phyloP scores from a whole-genome alignment of 2,329 filamentous ascomycete species.

The Fusarium secorum region DNA sequence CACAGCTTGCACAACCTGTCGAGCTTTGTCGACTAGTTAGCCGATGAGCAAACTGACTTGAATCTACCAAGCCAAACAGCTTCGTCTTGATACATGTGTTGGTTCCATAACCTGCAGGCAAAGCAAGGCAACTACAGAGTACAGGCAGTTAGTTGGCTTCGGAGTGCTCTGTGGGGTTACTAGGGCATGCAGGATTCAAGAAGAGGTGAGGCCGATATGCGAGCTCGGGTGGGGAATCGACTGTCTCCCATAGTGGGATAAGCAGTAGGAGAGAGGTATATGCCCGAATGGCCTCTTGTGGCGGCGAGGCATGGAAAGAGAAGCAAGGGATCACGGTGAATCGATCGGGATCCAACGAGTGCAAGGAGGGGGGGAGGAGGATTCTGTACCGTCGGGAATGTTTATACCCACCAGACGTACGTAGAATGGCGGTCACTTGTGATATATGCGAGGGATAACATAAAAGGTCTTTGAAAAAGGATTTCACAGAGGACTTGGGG shows the following conservation, averaged over 20 bases:
- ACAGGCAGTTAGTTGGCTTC: not conserved
- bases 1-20: not conserved
- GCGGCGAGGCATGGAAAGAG: slow-evolving; percentile 15
- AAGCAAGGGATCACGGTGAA: slow-evolving; percentile 26
- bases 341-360: slow-evolving; percentile 13
- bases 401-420: not conserved
- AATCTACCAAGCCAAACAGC: slow-evolving; percentile 5
- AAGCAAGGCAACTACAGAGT: not conserved
- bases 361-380: not conserved
- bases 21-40: not conserved
- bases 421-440: slow-evolving; percentile 3
- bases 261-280: slow-evolving; percentile 1
- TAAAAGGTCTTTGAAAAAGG: not conserved
- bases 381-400: not conserved
- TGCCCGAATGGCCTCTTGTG: slow-evolving; percentile 28
- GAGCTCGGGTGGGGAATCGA: slow-evolving; percentile 29
- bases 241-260: slow-evolving; percentile 19
- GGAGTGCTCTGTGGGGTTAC: slow-evolving; percentile 5
- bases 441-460: slow-evolving; percentile 25
- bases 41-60: not conserved
- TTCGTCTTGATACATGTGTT: slow-evolving; percentile 14
- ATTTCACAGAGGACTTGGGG: not conserved
- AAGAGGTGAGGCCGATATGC: slow-evolving; percentile 11
- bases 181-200: slow-evolving; percentile 19
- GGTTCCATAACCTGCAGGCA: not conserved